phyloP scores from a whole-genome alignment of 257 asterid genomes.

The Dorcoceras hygrometricum region DNA sequence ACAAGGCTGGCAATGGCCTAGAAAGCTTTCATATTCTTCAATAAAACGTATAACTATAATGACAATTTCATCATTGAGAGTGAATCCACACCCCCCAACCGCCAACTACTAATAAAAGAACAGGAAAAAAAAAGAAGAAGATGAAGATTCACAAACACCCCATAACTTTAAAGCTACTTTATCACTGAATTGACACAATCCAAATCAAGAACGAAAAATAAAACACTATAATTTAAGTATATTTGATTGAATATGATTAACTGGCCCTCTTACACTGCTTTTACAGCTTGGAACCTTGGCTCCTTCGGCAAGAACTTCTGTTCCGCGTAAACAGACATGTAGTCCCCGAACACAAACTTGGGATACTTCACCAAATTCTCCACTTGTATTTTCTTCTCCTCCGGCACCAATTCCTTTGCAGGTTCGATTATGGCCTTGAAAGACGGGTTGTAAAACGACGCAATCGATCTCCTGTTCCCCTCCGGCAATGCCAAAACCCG shows the following conservation, averaged over 20 bases:
- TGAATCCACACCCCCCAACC: neutral
- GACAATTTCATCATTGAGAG: neutral
- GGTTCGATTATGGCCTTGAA: constrained; percentile 66
- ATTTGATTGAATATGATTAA: neutral
- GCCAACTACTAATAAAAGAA: too few relatives aligned
- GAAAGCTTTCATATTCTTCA: too few relatives aligned
- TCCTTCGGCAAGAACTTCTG: constrained; percentile 77
- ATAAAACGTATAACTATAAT: too few relatives aligned
- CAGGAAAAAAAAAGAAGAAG: neutral
- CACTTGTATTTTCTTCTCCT: constrained; percentile 17
- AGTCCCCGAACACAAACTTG: constrained; percentile 71
- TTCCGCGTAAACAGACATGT: constrained; percentile 63
- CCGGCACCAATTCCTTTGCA: constrained; percentile 33
- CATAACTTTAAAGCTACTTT: neutral
- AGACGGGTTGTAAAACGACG: constrained; percentile 81
- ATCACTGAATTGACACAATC: neutral
- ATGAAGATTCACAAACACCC: neutral
- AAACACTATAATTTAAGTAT: neutral
- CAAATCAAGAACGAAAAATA: neutral
- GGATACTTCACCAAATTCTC: constrained; percentile 41
- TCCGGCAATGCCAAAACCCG: constrained; percentile 51
- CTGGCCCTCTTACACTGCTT: constrained; percentile 37
- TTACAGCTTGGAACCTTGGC: constrained; percentile 78
- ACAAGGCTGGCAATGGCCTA: neutral
- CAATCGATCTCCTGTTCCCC: constrained; percentile 79